These are phyloP conservation scores for Linnemannia schmuckeri DNA, from an alignment of 192 early-diverging fungal species.

Conservation along the genomic window DNA sequence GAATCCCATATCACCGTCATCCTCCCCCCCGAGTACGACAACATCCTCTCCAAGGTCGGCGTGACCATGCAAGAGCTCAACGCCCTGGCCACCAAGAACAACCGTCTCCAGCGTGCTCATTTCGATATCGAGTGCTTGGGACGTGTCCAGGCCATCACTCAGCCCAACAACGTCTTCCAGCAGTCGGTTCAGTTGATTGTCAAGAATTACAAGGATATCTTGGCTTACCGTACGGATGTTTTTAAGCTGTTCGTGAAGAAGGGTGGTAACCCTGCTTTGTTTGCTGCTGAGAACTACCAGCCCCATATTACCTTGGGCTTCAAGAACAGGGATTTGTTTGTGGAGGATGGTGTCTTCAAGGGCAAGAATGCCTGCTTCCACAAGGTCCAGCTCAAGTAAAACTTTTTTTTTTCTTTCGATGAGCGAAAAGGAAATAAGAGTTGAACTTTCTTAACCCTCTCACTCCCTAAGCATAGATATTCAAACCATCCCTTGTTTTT, in stretches of 20 bases:
- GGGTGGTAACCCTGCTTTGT: constrained; percentile 79
- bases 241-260: constrained; percentile 67
- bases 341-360: constrained; percentile 79
- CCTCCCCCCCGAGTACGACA: constrained; percentile 74
- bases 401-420: too few relatives aligned
- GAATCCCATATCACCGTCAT: constrained; percentile 83
- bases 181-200: constrained; percentile 46
- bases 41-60: constrained; percentile 64
- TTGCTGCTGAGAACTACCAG: constrained; percentile 72
- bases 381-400: constrained; percentile 53
- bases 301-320: constrained; percentile 82
- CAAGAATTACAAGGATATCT: constrained; percentile 55
- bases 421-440: too few relatives aligned
- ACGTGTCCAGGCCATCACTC: constrained; percentile 54
- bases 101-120: constrained; percentile 67
- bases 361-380: constrained; percentile 76
- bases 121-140: constrained; percentile 75
- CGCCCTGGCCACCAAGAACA: constrained; percentile 58
- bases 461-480: neutral
- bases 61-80: constrained; percentile 78
- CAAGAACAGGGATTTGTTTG: constrained; percentile 72
- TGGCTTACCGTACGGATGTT: constrained; percentile 66
- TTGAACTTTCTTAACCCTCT: too few relatives aligned
- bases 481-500: neutral
- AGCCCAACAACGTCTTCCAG: constrained; percentile 29